Base-by-base conservation (phyloP, 164 flowering plant genomes). In the Dillenia suffruticosa region DNA sequence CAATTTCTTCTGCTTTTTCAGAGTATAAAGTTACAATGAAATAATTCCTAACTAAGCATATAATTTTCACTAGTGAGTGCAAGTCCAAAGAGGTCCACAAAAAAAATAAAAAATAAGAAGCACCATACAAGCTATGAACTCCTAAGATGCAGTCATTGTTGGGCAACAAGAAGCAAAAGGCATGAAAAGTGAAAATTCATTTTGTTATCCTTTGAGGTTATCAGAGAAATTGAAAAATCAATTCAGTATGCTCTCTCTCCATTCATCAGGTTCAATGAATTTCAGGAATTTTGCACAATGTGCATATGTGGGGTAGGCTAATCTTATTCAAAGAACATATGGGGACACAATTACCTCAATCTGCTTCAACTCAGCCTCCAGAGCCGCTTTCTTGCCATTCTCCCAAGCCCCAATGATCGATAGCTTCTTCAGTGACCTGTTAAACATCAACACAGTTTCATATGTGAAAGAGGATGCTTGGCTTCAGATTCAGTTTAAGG, bases 381-480 rank as follows among this genome's bases (percentile, higher is more conserved):
- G 44, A 15, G 74, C 43, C 45, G 93, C 93, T 68, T 80, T 88
- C 72, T 77, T 81, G 72, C 79, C 68, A 72, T 85, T 89, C 65
- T 91, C 97, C 97, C 96, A 87, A 14, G 97, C 67, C 16, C 15
- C 63, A 59, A 89, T 70, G 11, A 61, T 51, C 17, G 91, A 80
- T 45, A 82, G 62, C 72, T 82, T 81, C 59, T 80, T 87, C 54
- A 74, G 74, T 9, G 93, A 91, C 78, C 97, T 91, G 83, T 63
- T 59, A 47, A 67, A 50, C 9, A 60, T 32, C 7, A 32, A 32
- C 40, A 32, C 40, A 32, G 40, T 4, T 32, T 32, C 40, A 32
- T 32, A 32, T 32, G 40, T 32, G 7, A 32, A 32, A 32, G 40
- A 32, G 40, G 40, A 32, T 3, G 40, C 40, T 26, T 26, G 40